phyloP scores from a whole-genome alignment of 371 early-diverging fungal species.

The Mitosporidium daphniae region DNA sequence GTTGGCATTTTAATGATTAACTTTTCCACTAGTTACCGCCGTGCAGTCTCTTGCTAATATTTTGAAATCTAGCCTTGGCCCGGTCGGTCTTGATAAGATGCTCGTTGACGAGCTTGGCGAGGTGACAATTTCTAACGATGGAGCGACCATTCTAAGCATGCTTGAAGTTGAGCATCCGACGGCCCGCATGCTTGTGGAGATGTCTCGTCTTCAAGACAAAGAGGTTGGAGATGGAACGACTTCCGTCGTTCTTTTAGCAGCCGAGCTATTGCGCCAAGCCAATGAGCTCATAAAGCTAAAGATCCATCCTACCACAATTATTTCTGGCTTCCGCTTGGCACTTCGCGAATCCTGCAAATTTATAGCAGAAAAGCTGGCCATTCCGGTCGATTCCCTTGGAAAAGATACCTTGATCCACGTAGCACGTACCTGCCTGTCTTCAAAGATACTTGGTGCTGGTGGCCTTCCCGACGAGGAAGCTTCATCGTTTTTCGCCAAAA shows the following conservation, averaged over 20 bases:
- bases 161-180: constrained; percentile 93
- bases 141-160: constrained; percentile 86
- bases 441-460: constrained; percentile 60
- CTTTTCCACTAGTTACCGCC: constrained; percentile 17
- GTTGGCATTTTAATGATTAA: constrained; percentile 15
- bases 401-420: constrained; percentile 67
- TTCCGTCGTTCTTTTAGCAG: constrained; percentile 93
- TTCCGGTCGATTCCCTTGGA: constrained; percentile 57
- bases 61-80: constrained; percentile 89
- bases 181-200: constrained; percentile 75
- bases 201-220: constrained; percentile 94
- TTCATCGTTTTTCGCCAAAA: constrained; percentile 71
- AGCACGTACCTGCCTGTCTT: constrained; percentile 88
- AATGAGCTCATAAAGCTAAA: constrained; percentile 82
- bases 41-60: constrained; percentile 70
- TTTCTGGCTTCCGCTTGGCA: constrained; percentile 83
- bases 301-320: constrained; percentile 91
- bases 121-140: constrained; percentile 98
- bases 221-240: constrained; percentile 99
- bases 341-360: constrained; percentile 92
- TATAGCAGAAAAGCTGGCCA: constrained; percentile 71
- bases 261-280: constrained; percentile 76
- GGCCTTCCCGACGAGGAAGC: constrained; percentile 34
- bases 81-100: constrained; percentile 99
- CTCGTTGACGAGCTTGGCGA: constrained; percentile 95